phyloP scores from a whole-genome alignment of 208 protist genomes.

The Herpetomonas samuelpessoai region DNA sequence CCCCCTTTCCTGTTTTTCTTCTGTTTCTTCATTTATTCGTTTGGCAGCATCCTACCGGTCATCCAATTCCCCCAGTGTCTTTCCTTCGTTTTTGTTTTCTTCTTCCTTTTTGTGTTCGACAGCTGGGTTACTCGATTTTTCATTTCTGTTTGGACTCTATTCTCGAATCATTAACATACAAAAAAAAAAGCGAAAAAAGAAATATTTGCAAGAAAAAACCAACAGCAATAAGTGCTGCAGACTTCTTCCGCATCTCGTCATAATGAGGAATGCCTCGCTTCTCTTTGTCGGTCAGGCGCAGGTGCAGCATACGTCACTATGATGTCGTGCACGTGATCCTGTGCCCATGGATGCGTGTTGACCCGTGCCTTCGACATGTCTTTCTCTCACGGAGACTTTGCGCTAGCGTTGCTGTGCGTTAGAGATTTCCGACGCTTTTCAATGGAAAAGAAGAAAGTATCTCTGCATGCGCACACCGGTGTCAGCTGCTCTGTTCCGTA shows the following conservation, averaged over 20 bases:
- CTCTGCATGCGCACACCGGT: too few relatives aligned
- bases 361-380: too few relatives aligned
- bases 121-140: conserved; percentile 14
- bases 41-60: too few relatives aligned
- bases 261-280: not conserved
- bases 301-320: not conserved
- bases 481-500: too few relatives aligned
- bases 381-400: too few relatives aligned
- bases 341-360: too few relatives aligned
- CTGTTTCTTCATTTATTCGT: conserved; percentile 3
- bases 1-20: conserved; percentile 9
- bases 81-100: conserved; percentile 1
- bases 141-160: conserved; percentile 19
- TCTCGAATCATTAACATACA: conserved; percentile 13
- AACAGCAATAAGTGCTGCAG: not conserved
- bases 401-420: too few relatives aligned
- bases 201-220: conserved; percentile 12
- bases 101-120: conserved; percentile 13
- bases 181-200: conserved; percentile 13
- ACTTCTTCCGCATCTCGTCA: conserved; percentile 1
- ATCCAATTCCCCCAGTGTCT: not conserved
- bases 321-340: too few relatives aligned
- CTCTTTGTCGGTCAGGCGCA: not conserved
- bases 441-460: too few relatives aligned
- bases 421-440: too few relatives aligned